Conservation (phyloP, 2,329 filamentous ascomycete species). For the Phialophora tarda region DNA sequence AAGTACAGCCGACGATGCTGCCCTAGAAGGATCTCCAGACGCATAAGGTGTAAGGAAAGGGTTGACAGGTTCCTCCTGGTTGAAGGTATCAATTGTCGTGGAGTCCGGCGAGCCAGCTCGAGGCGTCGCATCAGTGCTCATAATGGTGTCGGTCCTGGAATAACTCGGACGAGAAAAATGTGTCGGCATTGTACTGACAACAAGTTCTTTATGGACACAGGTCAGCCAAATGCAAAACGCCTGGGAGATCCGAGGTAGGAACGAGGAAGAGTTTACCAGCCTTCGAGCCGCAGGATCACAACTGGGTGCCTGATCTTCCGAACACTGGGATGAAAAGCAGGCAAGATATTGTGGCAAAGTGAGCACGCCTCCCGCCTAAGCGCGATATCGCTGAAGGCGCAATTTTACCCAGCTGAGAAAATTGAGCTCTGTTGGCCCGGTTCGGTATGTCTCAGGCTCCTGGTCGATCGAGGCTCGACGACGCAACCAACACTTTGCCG, state of each 20-base stretch:
- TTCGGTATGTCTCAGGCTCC: constrained; percentile 8
- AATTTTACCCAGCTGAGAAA: background rate
- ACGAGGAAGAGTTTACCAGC: background rate
- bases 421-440: constrained; percentile 7
- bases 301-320: background rate
- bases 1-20: constrained; percentile 32
- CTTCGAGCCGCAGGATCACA: background rate
- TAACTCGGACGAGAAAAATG: constrained; percentile 23
- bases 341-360: background rate
- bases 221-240: background rate
- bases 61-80: constrained; percentile 26
- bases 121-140: constrained; percentile 20
- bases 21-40: constrained; percentile 32
- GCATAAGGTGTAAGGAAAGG: constrained; percentile 38
- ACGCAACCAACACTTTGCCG: background rate
- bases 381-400: background rate
- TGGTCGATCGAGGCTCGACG: background rate
- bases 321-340: background rate
- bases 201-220: background rate
- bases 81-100: constrained; percentile 1
- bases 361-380: background rate
- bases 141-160: constrained; percentile 16
- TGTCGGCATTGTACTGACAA: constrained; percentile 10
- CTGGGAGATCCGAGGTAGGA: background rate
- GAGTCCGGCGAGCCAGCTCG: constrained; percentile 25